These are phyloP conservation scores for Cadophora gregata DNA, from an alignment of 2,329 filamentous ascomycete genomes.

Conservation along the genomic window DNA sequence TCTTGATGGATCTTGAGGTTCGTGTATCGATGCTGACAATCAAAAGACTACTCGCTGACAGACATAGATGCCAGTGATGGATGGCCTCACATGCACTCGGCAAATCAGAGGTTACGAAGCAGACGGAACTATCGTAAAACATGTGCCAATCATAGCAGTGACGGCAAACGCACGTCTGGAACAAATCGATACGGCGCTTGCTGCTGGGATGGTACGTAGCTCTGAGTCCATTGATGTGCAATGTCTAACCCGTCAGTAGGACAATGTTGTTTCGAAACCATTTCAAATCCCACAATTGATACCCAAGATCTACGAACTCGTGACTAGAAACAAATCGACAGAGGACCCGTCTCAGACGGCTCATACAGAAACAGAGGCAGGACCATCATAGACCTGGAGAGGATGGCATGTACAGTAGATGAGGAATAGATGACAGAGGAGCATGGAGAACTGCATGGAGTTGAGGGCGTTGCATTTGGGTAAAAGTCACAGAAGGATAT, in stretches of 20 bases:
- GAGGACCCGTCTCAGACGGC: neutral
- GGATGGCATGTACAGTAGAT: neutral
- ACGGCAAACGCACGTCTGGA: constrained; percentile 80
- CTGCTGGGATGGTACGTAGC: constrained; percentile 71
- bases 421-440: neutral
- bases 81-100: constrained; percentile 75
- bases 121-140: constrained; percentile 63
- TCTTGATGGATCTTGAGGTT: constrained; percentile 77
- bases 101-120: constrained; percentile 72
- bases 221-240: neutral
- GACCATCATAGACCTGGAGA: neutral
- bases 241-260: constrained; percentile 50
- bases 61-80: constrained; percentile 75
- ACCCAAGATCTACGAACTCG: constrained; percentile 65
- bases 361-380: neutral
- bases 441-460: neutral
- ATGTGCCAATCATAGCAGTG: constrained; percentile 83
- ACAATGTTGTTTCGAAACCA: constrained; percentile 80
- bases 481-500: constrained; percentile 2
- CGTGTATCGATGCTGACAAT: neutral
- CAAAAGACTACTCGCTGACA: neutral
- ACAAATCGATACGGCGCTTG: constrained; percentile 73
- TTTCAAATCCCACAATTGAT: constrained; percentile 77
- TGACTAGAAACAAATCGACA: constrained; percentile 29
- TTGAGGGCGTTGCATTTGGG: neutral